These are phyloP conservation scores for Mortierella sp. DNA, from an alignment of 371 early-diverging fungal genomes.

Conservation along the genomic window DNA sequence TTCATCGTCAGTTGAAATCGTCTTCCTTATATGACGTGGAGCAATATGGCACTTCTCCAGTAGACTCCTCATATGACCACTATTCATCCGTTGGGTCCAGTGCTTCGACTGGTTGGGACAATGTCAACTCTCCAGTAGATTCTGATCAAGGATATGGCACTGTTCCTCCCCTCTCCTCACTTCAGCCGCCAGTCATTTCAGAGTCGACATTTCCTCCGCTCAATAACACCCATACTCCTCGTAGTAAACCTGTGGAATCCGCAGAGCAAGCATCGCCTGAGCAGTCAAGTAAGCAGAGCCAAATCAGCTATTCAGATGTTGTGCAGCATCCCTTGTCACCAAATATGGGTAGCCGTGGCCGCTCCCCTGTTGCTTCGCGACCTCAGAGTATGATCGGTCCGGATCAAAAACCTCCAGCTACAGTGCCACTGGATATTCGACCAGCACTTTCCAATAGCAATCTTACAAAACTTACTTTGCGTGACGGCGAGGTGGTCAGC, in stretches of 20 bases:
- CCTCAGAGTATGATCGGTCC: slow-evolving; percentile 9
- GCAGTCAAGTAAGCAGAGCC: slow-evolving; percentile 13
- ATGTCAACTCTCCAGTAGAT: slow-evolving; percentile 35
- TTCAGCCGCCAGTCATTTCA: slow-evolving; percentile 42
- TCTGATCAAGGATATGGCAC: slow-evolving; percentile 57
- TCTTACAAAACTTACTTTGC: slow-evolving; percentile 16
- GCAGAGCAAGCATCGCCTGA: background rate
- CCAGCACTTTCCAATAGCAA: slow-evolving; percentile 9
- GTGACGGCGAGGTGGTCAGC: slow-evolving; percentile 25
- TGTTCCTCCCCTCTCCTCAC: slow-evolving; percentile 31
- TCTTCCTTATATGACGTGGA: slow-evolving; percentile 35
- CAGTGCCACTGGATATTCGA: background rate
- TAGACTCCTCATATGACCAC: slow-evolving; percentile 45
- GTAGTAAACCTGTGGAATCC: background rate
- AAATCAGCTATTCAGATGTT: slow-evolving; percentile 37
- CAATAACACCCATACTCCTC: background rate
- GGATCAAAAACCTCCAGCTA: slow-evolving; percentile 1
- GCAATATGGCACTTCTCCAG: slow-evolving; percentile 51
- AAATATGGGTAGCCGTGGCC: slow-evolving; percentile 13
- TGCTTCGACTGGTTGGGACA: slow-evolving; percentile 35
- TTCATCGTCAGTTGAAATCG: slow-evolving; percentile 40
- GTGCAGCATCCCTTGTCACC: slow-evolving; percentile 42
- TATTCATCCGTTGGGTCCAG: slow-evolving; percentile 51
- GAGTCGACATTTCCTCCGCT: slow-evolving; percentile 54
- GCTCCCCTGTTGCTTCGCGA: slow-evolving; percentile 16